phyloP scores from a whole-genome alignment of 2,329 filamentous ascomycete species.

The Penicillium sp. region DNA sequence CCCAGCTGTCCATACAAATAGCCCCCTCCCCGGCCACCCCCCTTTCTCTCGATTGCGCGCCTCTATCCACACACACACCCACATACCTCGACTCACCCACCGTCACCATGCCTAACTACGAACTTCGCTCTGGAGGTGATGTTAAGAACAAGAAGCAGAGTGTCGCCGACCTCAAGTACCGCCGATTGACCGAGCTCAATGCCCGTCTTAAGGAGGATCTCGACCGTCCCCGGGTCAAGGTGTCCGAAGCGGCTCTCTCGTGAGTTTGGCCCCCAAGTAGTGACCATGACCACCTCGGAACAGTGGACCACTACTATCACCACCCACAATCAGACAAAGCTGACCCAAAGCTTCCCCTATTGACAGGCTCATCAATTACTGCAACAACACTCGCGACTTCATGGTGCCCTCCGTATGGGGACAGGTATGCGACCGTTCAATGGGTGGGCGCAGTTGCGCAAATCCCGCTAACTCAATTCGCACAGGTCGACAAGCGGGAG shows the following conservation, averaged over 20 bases:
- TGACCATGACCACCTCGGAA: constrained; percentile 1
- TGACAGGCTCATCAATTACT: constrained; percentile 91
- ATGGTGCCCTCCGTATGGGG: constrained; percentile 99
- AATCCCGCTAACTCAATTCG: constrained; percentile 23
- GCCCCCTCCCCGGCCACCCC: constrained; percentile 19
- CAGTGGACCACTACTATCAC: constrained; percentile 5
- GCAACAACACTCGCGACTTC: constrained; percentile 96
- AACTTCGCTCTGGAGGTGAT: constrained; percentile 69
- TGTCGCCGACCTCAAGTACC: constrained; percentile 97
- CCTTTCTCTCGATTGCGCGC: constrained; percentile 27
- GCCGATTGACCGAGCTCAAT: constrained; percentile 95
- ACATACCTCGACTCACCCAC: constrained; percentile 16
- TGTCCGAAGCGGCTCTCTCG: constrained; percentile 91
- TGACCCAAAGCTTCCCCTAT: neutral
- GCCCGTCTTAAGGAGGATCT: constrained; percentile 93
- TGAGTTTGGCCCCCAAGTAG: constrained; percentile 52
- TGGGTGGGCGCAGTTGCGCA: constrained; percentile 20
- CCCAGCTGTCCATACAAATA: constrained; percentile 19
- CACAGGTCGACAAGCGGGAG: constrained; percentile 84
- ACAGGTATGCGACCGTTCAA: constrained; percentile 56
- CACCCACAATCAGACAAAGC: constrained; percentile 16
- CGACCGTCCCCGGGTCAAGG: constrained; percentile 91
- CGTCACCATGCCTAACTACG: constrained; percentile 65
- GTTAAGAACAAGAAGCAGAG: constrained; percentile 95
- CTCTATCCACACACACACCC: constrained; percentile 18